Conservation (phyloP, 1,284 basidiomycete genomes). For the Peniophora sp. region DNA sequence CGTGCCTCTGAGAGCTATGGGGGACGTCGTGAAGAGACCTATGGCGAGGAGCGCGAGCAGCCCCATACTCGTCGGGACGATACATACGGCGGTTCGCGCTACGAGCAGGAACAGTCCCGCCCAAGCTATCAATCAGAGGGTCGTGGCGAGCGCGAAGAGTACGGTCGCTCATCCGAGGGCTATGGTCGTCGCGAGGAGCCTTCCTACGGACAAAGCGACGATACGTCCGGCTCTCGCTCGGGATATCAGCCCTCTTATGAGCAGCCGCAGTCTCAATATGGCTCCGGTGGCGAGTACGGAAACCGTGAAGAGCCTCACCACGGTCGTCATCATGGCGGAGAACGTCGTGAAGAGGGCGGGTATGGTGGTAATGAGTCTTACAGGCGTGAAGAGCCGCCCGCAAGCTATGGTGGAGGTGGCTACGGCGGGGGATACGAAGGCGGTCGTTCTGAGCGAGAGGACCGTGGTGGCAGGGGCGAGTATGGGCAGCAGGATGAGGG, state of each 20-base stretch:
- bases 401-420: neutral
- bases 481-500: neutral
- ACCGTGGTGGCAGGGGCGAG: neutral
- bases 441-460: neutral
- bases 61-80: neutral
- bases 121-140: too few relatives aligned
- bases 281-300: conserved; percentile 12
- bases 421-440: neutral
- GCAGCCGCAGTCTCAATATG: neutral
- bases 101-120: too few relatives aligned
- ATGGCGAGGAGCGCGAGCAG: conserved; percentile 8
- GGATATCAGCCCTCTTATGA: too few relatives aligned
- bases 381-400: neutral
- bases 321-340: neutral
- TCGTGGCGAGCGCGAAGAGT: conserved; percentile 6
- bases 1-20: conserved; percentile 2
- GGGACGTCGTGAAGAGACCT: conserved; percentile 2
- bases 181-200: neutral
- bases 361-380: conserved; percentile 1
- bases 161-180: neutral
- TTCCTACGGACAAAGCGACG: neutral
- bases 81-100: neutral
- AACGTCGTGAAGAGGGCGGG: neutral
- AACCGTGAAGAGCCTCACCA: neutral
- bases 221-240: too few relatives aligned